phyloP scores from a whole-genome alignment of 352 stramenopile genomes.

The Phytophthora kernoviae region DNA sequence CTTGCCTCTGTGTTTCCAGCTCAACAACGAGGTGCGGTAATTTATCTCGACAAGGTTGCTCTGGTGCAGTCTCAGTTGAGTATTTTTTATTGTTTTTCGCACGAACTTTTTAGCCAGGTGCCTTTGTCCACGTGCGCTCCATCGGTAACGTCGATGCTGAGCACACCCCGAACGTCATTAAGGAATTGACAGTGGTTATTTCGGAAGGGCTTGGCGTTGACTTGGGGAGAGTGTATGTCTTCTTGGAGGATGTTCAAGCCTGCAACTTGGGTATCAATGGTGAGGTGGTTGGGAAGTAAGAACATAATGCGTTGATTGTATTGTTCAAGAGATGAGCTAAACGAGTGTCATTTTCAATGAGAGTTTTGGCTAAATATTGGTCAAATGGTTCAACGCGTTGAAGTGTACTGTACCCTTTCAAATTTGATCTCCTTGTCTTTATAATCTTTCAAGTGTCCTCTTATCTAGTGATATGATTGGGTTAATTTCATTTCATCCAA shows the following conservation, averaged over 20 bases:
- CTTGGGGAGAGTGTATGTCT: constrained; percentile 42
- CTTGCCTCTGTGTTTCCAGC: constrained; percentile 37
- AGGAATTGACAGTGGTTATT: constrained; percentile 27
- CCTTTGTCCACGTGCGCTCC: constrained; percentile 42
- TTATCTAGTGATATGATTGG: background rate
- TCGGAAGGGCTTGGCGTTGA: constrained; percentile 27
- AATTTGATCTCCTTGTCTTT: no score
- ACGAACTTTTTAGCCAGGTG: constrained; percentile 43
- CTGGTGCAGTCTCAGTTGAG: background rate
- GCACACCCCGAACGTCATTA: constrained; percentile 36
- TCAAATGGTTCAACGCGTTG: no score
- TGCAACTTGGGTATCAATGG: constrained; percentile 36
- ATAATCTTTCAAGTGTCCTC: no score
- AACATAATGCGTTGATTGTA: background rate
- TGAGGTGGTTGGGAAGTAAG: background rate
- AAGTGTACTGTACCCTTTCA: no score
- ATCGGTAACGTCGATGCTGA: constrained; percentile 42
- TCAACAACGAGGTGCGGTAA: constrained; percentile 29
- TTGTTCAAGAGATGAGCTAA: no score
- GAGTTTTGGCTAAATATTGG: no score
- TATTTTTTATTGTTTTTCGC: no score
- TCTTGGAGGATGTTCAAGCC: constrained; percentile 36
- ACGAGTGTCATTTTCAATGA: no score
- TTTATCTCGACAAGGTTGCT: background rate
- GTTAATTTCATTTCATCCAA: constrained; percentile 26